Evolutionary conservation across 768 basidiomycete genomes (phyloP).

Genomic region (Suillus ampliporus): DNA sequence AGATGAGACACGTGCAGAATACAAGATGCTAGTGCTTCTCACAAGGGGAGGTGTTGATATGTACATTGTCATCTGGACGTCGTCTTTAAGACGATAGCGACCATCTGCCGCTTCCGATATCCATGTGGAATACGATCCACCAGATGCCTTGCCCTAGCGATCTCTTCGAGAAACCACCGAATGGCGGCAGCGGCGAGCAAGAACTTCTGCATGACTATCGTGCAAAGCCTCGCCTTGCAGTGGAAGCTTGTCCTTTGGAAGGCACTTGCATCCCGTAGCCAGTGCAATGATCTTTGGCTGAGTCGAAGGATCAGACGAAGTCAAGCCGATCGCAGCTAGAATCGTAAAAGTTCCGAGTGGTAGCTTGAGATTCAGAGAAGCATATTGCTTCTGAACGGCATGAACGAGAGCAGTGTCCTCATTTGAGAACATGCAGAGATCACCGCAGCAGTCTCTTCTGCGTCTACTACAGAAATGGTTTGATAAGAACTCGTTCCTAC

Average conservation of each 20-base stretch:
- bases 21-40: constrained; percentile 43
- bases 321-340: constrained; percentile 61
- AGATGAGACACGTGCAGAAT: constrained; percentile 44
- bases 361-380: constrained; percentile 53
- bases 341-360: constrained; percentile 66
- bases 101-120: constrained; percentile 41
- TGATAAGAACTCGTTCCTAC: constrained; percentile 12
- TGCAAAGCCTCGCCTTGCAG: constrained; percentile 78
- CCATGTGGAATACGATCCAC: constrained; percentile 37
- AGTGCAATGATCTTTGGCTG: constrained; percentile 66
- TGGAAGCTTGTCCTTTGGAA: constrained; percentile 68
- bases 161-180: constrained; percentile 82
- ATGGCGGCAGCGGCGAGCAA: constrained; percentile 83
- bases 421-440: constrained; percentile 16
- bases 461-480: not conserved
- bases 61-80: constrained; percentile 68
- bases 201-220: constrained; percentile 90
- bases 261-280: constrained; percentile 86
- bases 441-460: not conserved
- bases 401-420: constrained; percentile 35
- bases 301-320: constrained; percentile 29
- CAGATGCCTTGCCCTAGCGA: constrained; percentile 34
- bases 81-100: constrained; percentile 51
- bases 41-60: constrained; percentile 75
- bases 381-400: constrained; percentile 50